Evolutionary conservation across 805 yeast genomes (phyloP), one percentile per base, ranked within the genome.

Genomic region (Candida yuanshanica): DNA sequence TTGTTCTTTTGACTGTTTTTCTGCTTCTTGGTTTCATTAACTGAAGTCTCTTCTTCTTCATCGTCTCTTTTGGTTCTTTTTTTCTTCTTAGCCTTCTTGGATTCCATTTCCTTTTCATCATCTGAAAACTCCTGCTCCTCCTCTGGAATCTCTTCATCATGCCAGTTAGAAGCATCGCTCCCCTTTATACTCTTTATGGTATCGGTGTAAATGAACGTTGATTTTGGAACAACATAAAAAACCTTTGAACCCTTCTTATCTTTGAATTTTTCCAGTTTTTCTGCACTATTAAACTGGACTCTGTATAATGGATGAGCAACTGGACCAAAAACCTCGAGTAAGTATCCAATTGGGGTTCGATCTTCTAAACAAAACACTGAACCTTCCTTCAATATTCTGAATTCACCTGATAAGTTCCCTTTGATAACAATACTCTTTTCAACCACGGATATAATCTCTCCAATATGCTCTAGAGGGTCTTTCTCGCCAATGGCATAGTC

Each of bases 41-140:
- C 11, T 33, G 37, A 22, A 26, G 33, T 24, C 33, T 26, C 22
- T 27, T 21, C 17, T 29, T 39, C 35, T 26, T 23, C 25, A 37
- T 22, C 20, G 20, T 33, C 32, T 14, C 17, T 37, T 42, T 9
- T 29, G 36, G 20, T 21, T 34, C 29, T 35, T 39, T 35, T 41
- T 20, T 25, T 41, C 41, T 38, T 86, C 59, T 74, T 80, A 18
- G 70, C 62, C 39, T 73, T 75, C 56, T 83, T 90, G 35, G 75
- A 76, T 26, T 76, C 81, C 51, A 79, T 74, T 59, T 93, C 98
- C 46, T 76, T 77, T 57, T 91, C 98, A 61, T 93, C 98, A 59
- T 93, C 98, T 2, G 96, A 86, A 51, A 82, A 91, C 58, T 91
- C 98, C 59, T 87, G 95, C 59, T 93, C 98, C 23, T 85, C 95